Evolutionary conservation across 805 yeast genomes (phyloP).

Genomic region (Nematodospora valgi): DNA sequence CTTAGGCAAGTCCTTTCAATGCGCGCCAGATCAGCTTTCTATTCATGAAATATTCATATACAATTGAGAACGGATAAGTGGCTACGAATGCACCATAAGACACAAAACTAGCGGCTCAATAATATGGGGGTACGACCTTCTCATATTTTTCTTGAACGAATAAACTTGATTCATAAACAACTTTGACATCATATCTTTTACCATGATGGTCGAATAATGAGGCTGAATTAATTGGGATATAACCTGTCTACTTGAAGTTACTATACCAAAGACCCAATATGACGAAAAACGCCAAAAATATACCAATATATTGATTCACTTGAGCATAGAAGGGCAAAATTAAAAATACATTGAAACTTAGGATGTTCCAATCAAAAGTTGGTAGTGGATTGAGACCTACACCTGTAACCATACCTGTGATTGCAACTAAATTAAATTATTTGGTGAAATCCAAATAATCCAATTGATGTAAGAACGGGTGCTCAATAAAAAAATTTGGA

Average conservation of each 20-base stretch:
- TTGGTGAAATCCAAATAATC: conserved; percentile 58
- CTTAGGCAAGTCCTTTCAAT: conserved; percentile 6
- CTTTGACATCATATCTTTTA: conserved; percentile 38
- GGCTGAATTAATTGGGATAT: conserved; percentile 38
- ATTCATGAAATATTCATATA: conserved; percentile 11
- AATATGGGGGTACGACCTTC: conserved; percentile 25
- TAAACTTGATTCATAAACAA: conserved; percentile 35
- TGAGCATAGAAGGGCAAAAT: conserved; percentile 39
- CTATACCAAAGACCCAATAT: conserved; percentile 19
- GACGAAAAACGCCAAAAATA: conserved; percentile 13
- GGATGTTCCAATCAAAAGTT: conserved; percentile 51
- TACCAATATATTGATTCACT: conserved; percentile 15
- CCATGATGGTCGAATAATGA: conserved; percentile 47
- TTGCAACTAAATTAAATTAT: conserved; percentile 42
- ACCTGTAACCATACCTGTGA: conserved; percentile 50
- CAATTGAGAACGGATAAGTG: conserved; percentile 21
- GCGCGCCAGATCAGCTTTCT: conserved; percentile 12
- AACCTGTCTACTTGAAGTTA: conserved; percentile 21
- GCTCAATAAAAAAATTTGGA: conserved; percentile 39
- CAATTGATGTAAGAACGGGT: conserved; percentile 47
- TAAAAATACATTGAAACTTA: conserved; percentile 26
- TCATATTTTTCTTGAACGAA: conserved; percentile 21
- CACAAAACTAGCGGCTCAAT: conserved; percentile 26
- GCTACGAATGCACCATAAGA: conserved; percentile 25
- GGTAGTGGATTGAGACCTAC: conserved; percentile 53